Conservation (phyloP, 805 yeast species). For the Ogataea neopini region DNA sequence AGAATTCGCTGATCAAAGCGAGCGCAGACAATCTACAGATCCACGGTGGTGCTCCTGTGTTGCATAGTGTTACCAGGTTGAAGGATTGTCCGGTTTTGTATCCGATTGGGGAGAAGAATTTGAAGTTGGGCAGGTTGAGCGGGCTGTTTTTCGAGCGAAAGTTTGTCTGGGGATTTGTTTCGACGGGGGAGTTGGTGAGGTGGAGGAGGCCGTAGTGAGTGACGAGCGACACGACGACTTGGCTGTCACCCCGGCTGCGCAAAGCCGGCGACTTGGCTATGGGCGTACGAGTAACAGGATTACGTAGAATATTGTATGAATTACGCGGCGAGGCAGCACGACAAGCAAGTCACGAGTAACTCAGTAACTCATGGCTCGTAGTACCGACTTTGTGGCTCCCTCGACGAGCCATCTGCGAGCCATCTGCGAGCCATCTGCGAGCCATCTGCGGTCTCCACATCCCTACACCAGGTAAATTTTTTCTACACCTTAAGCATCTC, state of each 20-base stretch:
- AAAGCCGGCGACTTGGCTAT: too few species aligned
- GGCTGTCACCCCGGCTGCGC: too few species aligned
- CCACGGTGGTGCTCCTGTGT: slow-evolving; percentile 6
- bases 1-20: slow-evolving; percentile 2
- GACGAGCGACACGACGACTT: too few species aligned
- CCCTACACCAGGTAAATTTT: not conserved
- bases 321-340: too few species aligned
- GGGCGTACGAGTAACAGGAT: too few species aligned
- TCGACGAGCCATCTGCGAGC: too few species aligned
- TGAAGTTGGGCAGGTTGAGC: slow-evolving; percentile 36
- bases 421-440: too few species aligned
- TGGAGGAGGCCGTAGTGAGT: slow-evolving; percentile 38
- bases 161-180: slow-evolving; percentile 39
- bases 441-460: too few species aligned
- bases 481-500: not conserved
- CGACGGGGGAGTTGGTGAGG: slow-evolving; percentile 40
- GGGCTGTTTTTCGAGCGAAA: slow-evolving; percentile 33
- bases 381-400: too few species aligned
- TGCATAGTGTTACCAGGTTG: slow-evolving; percentile 31
- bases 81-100: slow-evolving; percentile 31
- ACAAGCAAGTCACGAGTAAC: too few species aligned
- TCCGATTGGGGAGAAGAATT: slow-evolving; percentile 36
- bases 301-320: too few species aligned
- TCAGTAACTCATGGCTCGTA: too few species aligned
- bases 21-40: not conserved